Evolutionary conservation across 257 asterid genomes (phyloP), one percentile per base, ranked within the genome.

Genomic region (Capsicum rhomboideum): DNA sequence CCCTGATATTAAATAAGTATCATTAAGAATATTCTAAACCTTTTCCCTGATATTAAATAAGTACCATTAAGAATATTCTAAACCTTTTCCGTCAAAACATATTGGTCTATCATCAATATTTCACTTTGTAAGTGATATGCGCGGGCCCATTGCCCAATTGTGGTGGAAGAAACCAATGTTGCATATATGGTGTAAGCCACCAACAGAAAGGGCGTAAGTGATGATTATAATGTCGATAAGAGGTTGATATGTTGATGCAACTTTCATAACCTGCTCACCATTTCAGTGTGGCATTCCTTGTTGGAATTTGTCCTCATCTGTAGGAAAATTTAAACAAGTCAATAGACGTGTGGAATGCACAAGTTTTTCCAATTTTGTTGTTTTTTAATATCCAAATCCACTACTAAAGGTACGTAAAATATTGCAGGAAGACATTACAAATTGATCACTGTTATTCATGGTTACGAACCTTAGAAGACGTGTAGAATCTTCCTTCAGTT

Each of bases 221-320:
- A 88, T 82, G 34, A 72, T n/a, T 42, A 44, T 42, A 44, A 72
- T 42, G 21, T 26, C 17, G 91, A 91, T 89, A 92, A 92, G 90
- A 90, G 93, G 90, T 83, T 90, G 94, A 94, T 92, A 90, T 87
- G 95, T 91, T 85, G 92, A 87, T 86, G 89, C 80, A 87, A 87
- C 93, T 90, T 91, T 91, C 90, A 91, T 85, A 92, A 85, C 87
- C 87, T 90, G 91, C 91, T 83, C 87, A 85, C 91, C 94, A 86
- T 88, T 86, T 78, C 85, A 72, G 44, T 66, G 11, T 23, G 40
- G 68, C 68, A 44, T 40, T 34, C 59, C 31, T 46, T 13, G n/a
- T 21, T 21, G 58, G 40, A 72, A 72, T 72, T 72, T 42, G 12
- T 42, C 17, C 12, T 72, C 37, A 44, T 46, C 80, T 74, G n/a